These are phyloP conservation scores for Ascomycota sp. DNA, from an alignment of 2,329 filamentous ascomycete species.

Conservation along the genomic window DNA sequence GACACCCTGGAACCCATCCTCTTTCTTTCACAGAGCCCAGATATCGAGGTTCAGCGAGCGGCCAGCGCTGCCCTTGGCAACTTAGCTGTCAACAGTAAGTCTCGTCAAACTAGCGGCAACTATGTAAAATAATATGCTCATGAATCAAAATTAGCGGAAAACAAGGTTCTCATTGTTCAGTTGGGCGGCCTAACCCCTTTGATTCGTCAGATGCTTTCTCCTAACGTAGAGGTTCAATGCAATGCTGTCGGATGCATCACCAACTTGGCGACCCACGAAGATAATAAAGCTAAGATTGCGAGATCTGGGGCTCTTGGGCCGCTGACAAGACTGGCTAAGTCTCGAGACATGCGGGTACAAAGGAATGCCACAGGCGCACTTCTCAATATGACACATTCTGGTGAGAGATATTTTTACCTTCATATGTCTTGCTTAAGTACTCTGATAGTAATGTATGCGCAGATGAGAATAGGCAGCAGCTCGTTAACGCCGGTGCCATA, in stretches of 20 bases:
- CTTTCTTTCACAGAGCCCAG: constrained; percentile 80
- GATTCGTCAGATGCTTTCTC: constrained; percentile 95
- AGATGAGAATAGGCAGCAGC: constrained; percentile 96
- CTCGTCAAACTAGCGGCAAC: background rate
- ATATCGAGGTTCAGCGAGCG: constrained; percentile 92
- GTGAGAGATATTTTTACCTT: constrained; percentile 28
- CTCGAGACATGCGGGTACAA: constrained; percentile 96
- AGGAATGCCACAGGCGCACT: constrained; percentile 90
- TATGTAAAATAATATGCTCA: too few species aligned
- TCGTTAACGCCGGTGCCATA: constrained; percentile 94
- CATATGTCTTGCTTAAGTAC: background rate
- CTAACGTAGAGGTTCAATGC: constrained; percentile 96
- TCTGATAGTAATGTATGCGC: constrained; percentile 1
- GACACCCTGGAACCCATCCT: constrained; percentile 92
- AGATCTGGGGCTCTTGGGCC: constrained; percentile 82
- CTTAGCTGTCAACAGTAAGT: constrained; percentile 83
- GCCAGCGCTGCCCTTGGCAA: constrained; percentile 93
- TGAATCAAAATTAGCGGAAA: too few species aligned
- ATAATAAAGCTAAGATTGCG: constrained; percentile 98
- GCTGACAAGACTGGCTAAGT: constrained; percentile 80
- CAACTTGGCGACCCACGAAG: constrained; percentile 92
- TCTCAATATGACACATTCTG: constrained; percentile 97
- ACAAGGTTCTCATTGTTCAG: constrained; percentile 91
- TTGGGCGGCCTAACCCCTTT: constrained; percentile 77
- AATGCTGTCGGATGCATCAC: constrained; percentile 98